Conservation (phyloP, 495 filamentous ascomycete genomes). For the Penicillium manginii region DNA sequence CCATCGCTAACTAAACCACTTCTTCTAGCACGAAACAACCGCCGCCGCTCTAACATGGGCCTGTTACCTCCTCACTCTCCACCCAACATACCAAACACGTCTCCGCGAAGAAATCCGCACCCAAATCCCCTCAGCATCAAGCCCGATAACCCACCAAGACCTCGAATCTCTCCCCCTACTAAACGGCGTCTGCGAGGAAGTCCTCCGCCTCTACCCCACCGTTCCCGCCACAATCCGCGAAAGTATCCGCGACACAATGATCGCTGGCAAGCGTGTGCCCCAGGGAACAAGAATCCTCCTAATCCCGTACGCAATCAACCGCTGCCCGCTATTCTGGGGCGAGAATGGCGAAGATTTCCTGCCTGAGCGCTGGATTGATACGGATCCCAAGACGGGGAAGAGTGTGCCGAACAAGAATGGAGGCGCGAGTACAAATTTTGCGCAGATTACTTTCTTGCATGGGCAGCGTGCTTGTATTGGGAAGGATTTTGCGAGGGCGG, state of each 20-base stretch:
- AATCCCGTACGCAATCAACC: conserved; percentile 49
- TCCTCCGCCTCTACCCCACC: conserved; percentile 53
- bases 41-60: conserved; percentile 58
- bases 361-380: conserved; percentile 56
- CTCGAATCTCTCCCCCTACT: conserved; percentile 56
- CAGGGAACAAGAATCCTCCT: conserved; percentile 49
- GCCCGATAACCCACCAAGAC: conserved; percentile 35
- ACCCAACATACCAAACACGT: conserved; percentile 49
- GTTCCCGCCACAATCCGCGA: conserved; percentile 55
- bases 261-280: conserved; percentile 48
- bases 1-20: conserved; percentile 17
- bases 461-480: conserved; percentile 54
- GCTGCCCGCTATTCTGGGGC: conserved; percentile 45
- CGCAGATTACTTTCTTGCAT: conserved; percentile 53
- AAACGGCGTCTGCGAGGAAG: conserved; percentile 56
- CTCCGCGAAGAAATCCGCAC: conserved; percentile 53
- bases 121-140: conserved; percentile 36
- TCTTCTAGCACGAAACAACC: conserved; percentile 54
- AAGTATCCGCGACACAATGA: conserved; percentile 46
- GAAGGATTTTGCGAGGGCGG: conserved; percentile 52
- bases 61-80: conserved; percentile 50
- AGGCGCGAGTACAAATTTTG: conserved; percentile 49
- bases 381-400: conserved; percentile 31
- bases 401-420: conserved; percentile 37
- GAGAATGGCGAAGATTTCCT: conserved; percentile 43